These are phyloP conservation scores for Chrysosphaeria jannelii DNA, from an alignment of 2,329 filamentous ascomycete genomes.

Conservation along the genomic window DNA sequence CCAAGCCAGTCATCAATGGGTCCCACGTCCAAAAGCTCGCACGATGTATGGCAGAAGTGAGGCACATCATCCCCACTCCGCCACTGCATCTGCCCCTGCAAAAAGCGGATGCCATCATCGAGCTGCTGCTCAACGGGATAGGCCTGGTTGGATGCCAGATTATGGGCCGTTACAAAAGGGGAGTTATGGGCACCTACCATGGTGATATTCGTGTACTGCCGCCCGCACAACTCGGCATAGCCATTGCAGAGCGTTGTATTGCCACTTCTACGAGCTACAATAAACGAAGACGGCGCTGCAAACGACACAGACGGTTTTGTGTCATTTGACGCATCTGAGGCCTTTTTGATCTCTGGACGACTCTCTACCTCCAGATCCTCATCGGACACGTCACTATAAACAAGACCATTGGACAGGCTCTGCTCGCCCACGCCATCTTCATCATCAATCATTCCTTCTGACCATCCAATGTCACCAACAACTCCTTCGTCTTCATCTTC, in stretches of 20 bases:
- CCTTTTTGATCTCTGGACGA: too few species aligned
- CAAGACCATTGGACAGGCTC: too few species aligned
- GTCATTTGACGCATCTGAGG: too few species aligned
- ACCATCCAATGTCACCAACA: too few species aligned
- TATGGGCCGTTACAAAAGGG: conserved; percentile 39
- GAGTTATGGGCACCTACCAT: conserved; percentile 56
- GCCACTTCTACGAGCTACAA: too few species aligned
- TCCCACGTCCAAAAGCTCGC: conserved; percentile 54
- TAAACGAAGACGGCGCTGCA: too few species aligned
- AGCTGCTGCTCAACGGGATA: conserved; percentile 38
- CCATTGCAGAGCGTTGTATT: conserved; percentile 50
- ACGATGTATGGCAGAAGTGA: conserved; percentile 66
- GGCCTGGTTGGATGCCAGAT: conserved; percentile 46
- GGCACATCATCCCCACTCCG: conserved; percentile 11
- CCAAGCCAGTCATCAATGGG: conserved; percentile 45
- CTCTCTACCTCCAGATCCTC: too few species aligned
- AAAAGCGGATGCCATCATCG: conserved; percentile 40
- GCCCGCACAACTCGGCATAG: conserved; percentile 43
- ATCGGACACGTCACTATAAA: too few species aligned
- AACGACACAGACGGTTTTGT: too few species aligned
- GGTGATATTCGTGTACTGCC: conserved; percentile 59
- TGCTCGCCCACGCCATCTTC: too few species aligned
- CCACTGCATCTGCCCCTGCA: conserved; percentile 33
- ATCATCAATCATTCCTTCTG: too few species aligned
- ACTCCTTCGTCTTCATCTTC: too few species aligned